A percentile compares a stretch with the other conserved stretches of the same genome.
phyloP scores from a whole-genome alignment of 345 rosid species.

The Clausena lansium region DNA sequence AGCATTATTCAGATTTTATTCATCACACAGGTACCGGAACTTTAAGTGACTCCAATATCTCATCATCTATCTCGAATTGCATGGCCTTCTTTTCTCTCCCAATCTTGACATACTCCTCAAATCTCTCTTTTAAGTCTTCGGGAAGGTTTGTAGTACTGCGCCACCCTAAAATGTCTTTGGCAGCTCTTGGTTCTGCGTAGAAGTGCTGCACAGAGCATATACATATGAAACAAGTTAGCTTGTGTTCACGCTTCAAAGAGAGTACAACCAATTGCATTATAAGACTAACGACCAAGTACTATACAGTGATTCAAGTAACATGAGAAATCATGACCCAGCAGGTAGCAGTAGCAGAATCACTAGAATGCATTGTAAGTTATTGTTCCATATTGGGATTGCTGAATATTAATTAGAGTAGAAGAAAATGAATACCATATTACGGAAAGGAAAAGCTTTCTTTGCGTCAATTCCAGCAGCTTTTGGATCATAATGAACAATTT shows the following conservation, averaged over 20 bases:
- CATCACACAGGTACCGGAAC: conserved; percentile 58
- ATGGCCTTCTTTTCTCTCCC: conserved; percentile 84
- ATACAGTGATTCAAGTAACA: background rate
- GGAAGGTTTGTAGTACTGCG: conserved; percentile 62
- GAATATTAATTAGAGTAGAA: background rate
- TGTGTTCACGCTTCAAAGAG: background rate
- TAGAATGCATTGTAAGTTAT: background rate
- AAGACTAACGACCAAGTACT: background rate
- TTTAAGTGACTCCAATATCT: conserved; percentile 74
- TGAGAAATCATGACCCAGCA: background rate
- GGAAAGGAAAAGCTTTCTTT: conserved; percentile 92
- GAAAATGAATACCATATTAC: conserved; percentile 63
- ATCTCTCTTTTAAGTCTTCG: conserved; percentile 81
- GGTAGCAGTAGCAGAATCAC: background rate
- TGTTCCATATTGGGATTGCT: background rate
- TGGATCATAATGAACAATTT: conserved; percentile 91
- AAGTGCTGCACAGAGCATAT: conserved; percentile 61
- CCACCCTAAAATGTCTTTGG: conserved; percentile 87
- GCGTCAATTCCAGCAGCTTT: conserved; percentile 77
- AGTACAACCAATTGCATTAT: background rate
- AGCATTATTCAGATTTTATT: background rate
- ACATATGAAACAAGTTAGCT: background rate
- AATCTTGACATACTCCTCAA: conserved; percentile 68
- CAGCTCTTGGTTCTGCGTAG: conserved; percentile 93
- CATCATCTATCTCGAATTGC: conserved; percentile 75